Conservation (phyloP, 2,329 filamentous ascomycete species). For the Emergomyces africanus region DNA sequence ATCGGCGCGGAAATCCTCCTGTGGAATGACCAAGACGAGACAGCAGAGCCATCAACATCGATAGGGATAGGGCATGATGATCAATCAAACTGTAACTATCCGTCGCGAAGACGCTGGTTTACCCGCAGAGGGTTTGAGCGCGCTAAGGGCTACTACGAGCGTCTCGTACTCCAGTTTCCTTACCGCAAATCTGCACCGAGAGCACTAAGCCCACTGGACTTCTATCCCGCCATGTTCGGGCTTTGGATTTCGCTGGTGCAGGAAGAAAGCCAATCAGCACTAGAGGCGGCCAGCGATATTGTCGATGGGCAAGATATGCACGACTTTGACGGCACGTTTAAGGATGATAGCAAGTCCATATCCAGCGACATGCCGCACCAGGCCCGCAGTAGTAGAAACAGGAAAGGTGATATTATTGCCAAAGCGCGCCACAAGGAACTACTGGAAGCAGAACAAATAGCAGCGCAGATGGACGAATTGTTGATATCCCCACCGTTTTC, state of each 20-base stretch:
- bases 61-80: background rate
- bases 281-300: slow-evolving; percentile 26
- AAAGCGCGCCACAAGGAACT: slow-evolving; percentile 41
- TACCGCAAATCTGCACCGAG: slow-evolving; percentile 50
- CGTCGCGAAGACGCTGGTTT: slow-evolving; percentile 20
- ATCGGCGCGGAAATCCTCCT: slow-evolving; percentile 76
- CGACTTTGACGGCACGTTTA: slow-evolving; percentile 13
- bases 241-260: slow-evolving; percentile 69
- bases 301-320: slow-evolving; percentile 16
- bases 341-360: slow-evolving; percentile 14
- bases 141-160: slow-evolving; percentile 60
- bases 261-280: slow-evolving; percentile 41
- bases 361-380: slow-evolving; percentile 11
- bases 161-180: slow-evolving; percentile 63
- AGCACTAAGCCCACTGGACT: slow-evolving; percentile 54
- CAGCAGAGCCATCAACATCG: background rate
- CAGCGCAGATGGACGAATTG: slow-evolving; percentile 55
- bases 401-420: slow-evolving; percentile 23
- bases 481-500: slow-evolving; percentile 59
- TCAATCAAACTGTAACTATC: background rate
- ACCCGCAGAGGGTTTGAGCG: slow-evolving; percentile 41
- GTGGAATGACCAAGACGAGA: slow-evolving; percentile 30
- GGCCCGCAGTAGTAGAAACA: slow-evolving; percentile 13
- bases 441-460: slow-evolving; percentile 48
- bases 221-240: slow-evolving; percentile 69